Evolutionary conservation across 1,139 yeast species (phyloP), one percentile per base, ranked within the genome.

Genomic region (Sugiyamaella paludigena): DNA sequence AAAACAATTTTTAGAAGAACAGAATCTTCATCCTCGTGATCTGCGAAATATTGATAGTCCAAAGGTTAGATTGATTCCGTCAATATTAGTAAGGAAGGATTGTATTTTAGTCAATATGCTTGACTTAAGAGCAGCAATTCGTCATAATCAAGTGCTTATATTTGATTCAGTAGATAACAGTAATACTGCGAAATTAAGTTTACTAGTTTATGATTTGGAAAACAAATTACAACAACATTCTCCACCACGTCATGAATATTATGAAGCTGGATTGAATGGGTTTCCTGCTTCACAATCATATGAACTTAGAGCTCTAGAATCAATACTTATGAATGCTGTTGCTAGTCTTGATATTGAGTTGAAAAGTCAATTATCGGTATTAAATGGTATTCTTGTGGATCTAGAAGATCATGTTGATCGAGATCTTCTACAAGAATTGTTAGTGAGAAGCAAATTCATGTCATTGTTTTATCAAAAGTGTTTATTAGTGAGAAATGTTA

Each of bases 291-390:
- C 61, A 11, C 67, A 62, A 54, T 66, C 72, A 3, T 92, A 85
- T 67, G 98, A 92, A 64, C 85, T 92, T 63, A 74, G 87, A 49
- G 98, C 96, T 0, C 67, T 92, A 49, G 98, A 92, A 63, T 79
- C 91, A 1, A 87, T 92, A 7, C 75, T 92, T 53, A 81, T 89
- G 50, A 85, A 87, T 57, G 91, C 91, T 1, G 80, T 88, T 68
- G 81, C 92, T 15, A 83, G 84, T 55, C 69, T 92, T 40, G 94
- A 88, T 50, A 81, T 89, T 1, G 98, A 92, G 59, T 75, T 92
- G 66, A 84, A 81, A 57, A 77, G 77, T 27, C 89, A 87, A 59
- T 70, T 82, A 30, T 73, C 79, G 11, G 76, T 77, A 11, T 83
- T 95, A 61, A 86, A 88, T 19, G 75, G 78, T 10, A 83, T 88